A percentile compares a stretch with the other conserved stretches of the same genome.
phyloP scores from a whole-genome alignment of 2,329 filamentous ascomycete genomes.

The Pyricularia grisea region DNA sequence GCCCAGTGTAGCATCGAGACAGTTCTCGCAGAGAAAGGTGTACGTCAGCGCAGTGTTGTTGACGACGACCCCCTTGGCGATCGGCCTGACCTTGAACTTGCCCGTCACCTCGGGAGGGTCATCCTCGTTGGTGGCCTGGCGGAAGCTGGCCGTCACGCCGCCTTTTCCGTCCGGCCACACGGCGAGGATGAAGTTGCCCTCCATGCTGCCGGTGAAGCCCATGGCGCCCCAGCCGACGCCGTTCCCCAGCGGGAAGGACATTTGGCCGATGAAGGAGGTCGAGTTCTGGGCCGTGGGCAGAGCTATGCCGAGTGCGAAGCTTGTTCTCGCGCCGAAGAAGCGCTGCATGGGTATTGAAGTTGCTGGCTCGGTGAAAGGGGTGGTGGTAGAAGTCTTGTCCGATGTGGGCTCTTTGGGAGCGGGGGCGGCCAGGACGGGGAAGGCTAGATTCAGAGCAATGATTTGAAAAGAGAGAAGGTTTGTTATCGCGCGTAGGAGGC shows the following conservation, averaged over 20 bases:
- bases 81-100: slow-evolving; percentile 27
- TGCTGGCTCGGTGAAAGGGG: slow-evolving; percentile 20
- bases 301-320: slow-evolving; percentile 31
- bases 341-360: slow-evolving; percentile 25
- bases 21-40: slow-evolving; percentile 34
- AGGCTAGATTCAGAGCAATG: not conserved
- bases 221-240: slow-evolving; percentile 35
- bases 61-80: slow-evolving; percentile 29
- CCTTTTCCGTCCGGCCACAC: slow-evolving; percentile 31
- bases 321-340: slow-evolving; percentile 27
- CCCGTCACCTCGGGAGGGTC: slow-evolving; percentile 32
- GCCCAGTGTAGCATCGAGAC: slow-evolving; percentile 19
- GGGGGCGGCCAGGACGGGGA: not conserved
- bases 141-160: slow-evolving; percentile 29
- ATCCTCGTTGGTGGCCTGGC: slow-evolving; percentile 30
- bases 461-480: not conserved
- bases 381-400: slow-evolving; percentile 2
- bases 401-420: not conserved
- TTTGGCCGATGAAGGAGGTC: slow-evolving; percentile 36
- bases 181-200: slow-evolving; percentile 31
- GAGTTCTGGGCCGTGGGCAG: slow-evolving; percentile 25
- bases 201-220: slow-evolving; percentile 33
- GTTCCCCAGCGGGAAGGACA: slow-evolving; percentile 28
- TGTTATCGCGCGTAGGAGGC: not conserved
- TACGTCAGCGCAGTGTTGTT: slow-evolving; percentile 32